phyloP scores from a whole-genome alignment of 1,284 basidiomycete species.

The Pulchroboletus neoregius region DNA sequence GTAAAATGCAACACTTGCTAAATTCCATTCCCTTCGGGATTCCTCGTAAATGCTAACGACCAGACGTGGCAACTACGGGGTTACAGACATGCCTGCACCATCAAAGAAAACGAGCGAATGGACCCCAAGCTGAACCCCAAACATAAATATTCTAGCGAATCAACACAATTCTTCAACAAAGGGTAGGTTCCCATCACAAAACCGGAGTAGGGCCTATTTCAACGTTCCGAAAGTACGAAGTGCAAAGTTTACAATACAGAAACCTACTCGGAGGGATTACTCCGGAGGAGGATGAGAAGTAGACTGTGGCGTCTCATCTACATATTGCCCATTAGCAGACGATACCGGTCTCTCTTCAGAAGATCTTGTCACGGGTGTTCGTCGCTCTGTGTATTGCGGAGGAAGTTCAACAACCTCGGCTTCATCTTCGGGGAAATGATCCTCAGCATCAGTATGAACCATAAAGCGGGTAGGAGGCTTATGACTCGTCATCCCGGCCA shows the following conservation, averaged over 20 bases:
- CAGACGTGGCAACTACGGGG: background rate
- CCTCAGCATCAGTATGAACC: conserved; percentile 68
- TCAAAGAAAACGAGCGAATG: conserved; percentile 9
- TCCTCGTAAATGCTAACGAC: background rate
- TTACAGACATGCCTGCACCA: conserved; percentile 6
- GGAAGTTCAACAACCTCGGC: conserved; percentile 68
- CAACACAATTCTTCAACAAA: background rate
- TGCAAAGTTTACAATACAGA: conserved; percentile 2
- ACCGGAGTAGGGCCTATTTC: background rate
- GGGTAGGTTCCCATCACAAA: background rate
- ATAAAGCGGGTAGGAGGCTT: conserved; percentile 52
- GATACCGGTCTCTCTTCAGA: conserved; percentile 11
- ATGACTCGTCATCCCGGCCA: conserved; percentile 43
- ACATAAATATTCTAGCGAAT: conserved; percentile 8
- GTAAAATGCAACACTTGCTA: conserved; percentile 1
- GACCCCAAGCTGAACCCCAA: background rate
- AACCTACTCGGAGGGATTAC: conserved; percentile 1
- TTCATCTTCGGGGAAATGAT: conserved; percentile 42
- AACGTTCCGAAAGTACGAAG: background rate
- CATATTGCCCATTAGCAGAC: conserved; percentile 8
- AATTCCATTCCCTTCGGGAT: background rate
- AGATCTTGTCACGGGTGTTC: conserved; percentile 24
- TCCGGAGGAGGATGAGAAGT: conserved; percentile 4
- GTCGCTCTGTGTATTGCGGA: conserved; percentile 63
- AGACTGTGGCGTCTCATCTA: conserved; percentile 1